Base-by-base conservation (phyloP, 805 yeast species). In the Torulaspora indica region DNA sequence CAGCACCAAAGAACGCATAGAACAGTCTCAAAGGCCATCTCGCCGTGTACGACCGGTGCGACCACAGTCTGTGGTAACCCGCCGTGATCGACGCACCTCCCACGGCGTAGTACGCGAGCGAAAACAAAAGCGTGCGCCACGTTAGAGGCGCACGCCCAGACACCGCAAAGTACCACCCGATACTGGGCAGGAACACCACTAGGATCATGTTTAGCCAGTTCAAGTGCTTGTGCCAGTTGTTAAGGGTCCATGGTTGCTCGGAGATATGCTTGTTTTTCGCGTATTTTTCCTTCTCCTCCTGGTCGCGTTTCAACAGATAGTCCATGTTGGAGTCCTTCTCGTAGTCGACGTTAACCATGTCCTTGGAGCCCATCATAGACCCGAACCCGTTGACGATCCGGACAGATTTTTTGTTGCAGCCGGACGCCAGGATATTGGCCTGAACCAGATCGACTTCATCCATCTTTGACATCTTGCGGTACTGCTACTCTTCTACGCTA, bases 301-400 rank as follows among this genome's bases (percentile, higher is more conserved):
- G 64, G 51, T 76, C 78, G 51, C 69, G 71, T 38, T 64, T 71
- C 35, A 77, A 53, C 47, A 76, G 63, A 43, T 64, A 71, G 15
- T 74, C 70, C 57, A 77, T 70, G 24, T 76, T 73, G 25, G 59
- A 52, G 38, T 54, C 56, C 28, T 43, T 46, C 35, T 56, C 43
- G 33, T 85, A 86, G 34, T 85, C 78, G 20, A 82, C 81, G 32
- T 73, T 70, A 17, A 81, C 82, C 74, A 84, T 73, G 33, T 78
- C 76, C 61, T 84, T 83, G 39, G 91, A 82, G 29, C 95, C 95
- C 95, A 85, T 85, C 57, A 85, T 69, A 38, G 71, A 71, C 32
- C 93, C 93, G 39, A 89, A 84, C 14, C 89, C 85, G 45, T 89
- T 89, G 38, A 84, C 91, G 40, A 84, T 79, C 66, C 91, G 76